phyloP scores from a whole-genome alignment of 2,329 filamentous ascomycete genomes.

The Penicillium vulpinum region DNA sequence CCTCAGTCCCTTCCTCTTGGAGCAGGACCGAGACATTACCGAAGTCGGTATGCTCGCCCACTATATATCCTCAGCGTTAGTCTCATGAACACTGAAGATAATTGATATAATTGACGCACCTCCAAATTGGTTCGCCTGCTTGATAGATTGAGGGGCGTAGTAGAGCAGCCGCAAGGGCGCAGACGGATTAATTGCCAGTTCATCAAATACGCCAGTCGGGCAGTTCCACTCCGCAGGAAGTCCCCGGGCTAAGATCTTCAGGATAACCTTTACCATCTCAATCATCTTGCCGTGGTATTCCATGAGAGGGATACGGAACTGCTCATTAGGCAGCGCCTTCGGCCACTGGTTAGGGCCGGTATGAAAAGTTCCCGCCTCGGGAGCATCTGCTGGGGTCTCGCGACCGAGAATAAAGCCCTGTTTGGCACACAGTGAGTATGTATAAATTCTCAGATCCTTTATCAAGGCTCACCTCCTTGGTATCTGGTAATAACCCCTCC shows the following conservation, averaged over 20 bases:
- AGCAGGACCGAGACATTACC: conserved; percentile 29
- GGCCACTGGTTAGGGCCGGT: conserved; percentile 35
- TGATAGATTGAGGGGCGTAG: not conserved
- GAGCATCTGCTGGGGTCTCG: conserved; percentile 26
- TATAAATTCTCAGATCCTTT: too few relatives aligned
- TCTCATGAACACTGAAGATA: too few relatives aligned
- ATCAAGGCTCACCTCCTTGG: not conserved
- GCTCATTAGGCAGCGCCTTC: conserved; percentile 21
- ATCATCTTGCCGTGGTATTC: conserved; percentile 32
- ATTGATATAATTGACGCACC: not conserved
- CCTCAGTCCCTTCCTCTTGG: conserved; percentile 22
- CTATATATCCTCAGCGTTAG: not conserved
- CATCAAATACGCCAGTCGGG: not conserved
- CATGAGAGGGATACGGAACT: conserved; percentile 29
- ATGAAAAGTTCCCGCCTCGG: conserved; percentile 29
- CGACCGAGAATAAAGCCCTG: conserved; percentile 1
- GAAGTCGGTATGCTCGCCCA: conserved; percentile 30
- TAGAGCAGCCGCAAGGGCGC: not conserved
- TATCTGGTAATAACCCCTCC: not conserved
- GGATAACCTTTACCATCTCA: conserved; percentile 25
- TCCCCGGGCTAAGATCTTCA: conserved; percentile 18
- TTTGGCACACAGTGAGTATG: not conserved
- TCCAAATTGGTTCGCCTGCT: not conserved
- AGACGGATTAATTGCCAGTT: not conserved
- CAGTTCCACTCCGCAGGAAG: not conserved